phyloP scores from a whole-genome alignment of 208 protist genomes.

The Crithidia thermophila region DNA sequence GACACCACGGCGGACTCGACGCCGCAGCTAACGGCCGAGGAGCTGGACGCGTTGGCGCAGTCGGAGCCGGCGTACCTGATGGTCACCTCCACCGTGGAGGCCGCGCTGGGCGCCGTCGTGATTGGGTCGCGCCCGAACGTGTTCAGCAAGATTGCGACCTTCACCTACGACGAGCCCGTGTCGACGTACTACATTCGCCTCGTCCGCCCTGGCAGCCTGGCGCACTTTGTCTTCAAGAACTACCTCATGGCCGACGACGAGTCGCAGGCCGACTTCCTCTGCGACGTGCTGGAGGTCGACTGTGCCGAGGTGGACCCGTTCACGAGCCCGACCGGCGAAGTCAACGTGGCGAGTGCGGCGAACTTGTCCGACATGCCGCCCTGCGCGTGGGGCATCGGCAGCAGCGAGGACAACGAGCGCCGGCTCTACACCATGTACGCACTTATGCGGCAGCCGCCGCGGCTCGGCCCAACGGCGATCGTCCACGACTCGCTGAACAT shows the following conservation, averaged over 20 bases:
- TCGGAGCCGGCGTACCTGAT: slow-evolving; percentile 57
- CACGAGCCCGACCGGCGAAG: slow-evolving; percentile 49
- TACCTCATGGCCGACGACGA: slow-evolving; percentile 66
- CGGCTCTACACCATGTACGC: slow-evolving; percentile 76
- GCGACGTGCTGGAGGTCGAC: slow-evolving; percentile 75
- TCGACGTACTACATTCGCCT: slow-evolving; percentile 69
- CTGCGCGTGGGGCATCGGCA: slow-evolving; percentile 68
- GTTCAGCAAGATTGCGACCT: slow-evolving; percentile 55
- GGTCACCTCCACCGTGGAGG: slow-evolving; percentile 67
- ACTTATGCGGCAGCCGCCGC: slow-evolving; percentile 37
- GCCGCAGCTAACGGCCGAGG: slow-evolving; percentile 14
- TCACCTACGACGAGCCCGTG: slow-evolving; percentile 36
- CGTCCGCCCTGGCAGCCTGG: slow-evolving; percentile 55
- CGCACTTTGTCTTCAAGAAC: slow-evolving; percentile 56
- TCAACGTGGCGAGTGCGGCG: slow-evolving; percentile 32
- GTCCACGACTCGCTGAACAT: slow-evolving; percentile 65
- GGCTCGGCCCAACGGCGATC: slow-evolving; percentile 25
- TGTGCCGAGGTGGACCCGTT: slow-evolving; percentile 75
- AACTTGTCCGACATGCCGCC: slow-evolving; percentile 54
- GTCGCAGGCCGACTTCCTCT: slow-evolving; percentile 69
- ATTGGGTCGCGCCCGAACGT: slow-evolving; percentile 59
- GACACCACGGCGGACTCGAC: not conserved
- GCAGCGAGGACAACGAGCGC: slow-evolving; percentile 66
- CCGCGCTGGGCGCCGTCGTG: slow-evolving; percentile 55
- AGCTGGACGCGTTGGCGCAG: slow-evolving; percentile 13